Evolutionary conservation across 768 basidiomycete genomes (phyloP).

Genomic region (Termitomyces sp.): DNA sequence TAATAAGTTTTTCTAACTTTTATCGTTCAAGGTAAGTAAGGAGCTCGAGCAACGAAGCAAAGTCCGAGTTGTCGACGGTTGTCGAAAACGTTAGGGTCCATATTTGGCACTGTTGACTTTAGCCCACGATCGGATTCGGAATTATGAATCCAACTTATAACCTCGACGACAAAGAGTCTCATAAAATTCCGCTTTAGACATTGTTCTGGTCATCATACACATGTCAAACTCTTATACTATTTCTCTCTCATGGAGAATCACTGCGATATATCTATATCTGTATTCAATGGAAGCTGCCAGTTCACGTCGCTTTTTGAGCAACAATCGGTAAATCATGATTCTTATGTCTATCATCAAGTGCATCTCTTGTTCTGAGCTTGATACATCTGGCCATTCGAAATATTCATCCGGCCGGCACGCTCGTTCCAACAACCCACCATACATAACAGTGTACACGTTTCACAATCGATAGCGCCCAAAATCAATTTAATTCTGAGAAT

Average conservation of each 20-base stretch:
- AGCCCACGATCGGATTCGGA: not conserved
- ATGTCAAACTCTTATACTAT: not conserved
- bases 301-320: not conserved
- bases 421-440: not conserved
- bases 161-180: too few species aligned
- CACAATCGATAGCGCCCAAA: not conserved
- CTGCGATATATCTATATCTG: not conserved
- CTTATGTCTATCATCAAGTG: not conserved
- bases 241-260: not conserved
- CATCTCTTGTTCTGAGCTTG: not conserved
- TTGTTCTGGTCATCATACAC: not conserved
- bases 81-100: not conserved
- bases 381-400: not conserved
- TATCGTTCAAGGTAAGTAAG: not conserved
- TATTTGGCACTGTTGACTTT: not conserved
- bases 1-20: not conserved
- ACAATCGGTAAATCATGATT: conserved; percentile 1
- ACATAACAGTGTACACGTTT: not conserved
- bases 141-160: too few species aligned
- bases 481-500: not conserved
- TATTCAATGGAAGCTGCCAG: not conserved
- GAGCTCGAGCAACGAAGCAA: not conserved
- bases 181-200: not conserved
- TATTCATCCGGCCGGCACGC: not conserved
- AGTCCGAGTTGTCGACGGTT: not conserved